A percentile compares a stretch with the other conserved stretches of the same genome.
Conservation (phyloP, 768 basidiomycete species). For the Auriscalpium microsporum region DNA sequence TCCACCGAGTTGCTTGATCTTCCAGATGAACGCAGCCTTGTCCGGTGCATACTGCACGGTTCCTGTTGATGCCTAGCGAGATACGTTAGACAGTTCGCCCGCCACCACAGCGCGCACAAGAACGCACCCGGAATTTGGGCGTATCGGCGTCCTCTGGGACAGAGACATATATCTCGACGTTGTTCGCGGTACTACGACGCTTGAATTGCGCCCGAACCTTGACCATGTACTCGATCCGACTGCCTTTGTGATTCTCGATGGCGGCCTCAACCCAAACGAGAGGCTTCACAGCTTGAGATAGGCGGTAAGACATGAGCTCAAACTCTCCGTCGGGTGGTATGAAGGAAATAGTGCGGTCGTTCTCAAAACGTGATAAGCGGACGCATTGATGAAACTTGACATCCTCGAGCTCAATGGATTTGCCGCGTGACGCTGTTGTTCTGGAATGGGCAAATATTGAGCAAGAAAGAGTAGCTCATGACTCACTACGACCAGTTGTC, state of each 20-base stretch:
- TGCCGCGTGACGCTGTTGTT: constrained; percentile 68
- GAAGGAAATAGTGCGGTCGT: constrained; percentile 97
- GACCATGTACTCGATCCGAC: constrained; percentile 90
- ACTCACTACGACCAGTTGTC: constrained; percentile 80
- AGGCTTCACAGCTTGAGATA: constrained; percentile 93
- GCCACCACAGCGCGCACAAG: neutral
- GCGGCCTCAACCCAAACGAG: constrained; percentile 96
- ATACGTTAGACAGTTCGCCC: neutral
- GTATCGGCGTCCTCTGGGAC: constrained; percentile 98
- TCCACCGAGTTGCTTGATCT: constrained; percentile 96
- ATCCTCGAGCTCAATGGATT: constrained; percentile 99
- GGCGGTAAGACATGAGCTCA: constrained; percentile 96
- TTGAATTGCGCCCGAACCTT: constrained; percentile 98
- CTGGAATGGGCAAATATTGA: too few species aligned
- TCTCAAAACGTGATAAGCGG: constrained; percentile 92
- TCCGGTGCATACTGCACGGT: constrained; percentile 96
- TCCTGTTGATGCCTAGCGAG: constrained; percentile 71
- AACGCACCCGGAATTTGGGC: constrained; percentile 85
- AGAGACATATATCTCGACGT: constrained; percentile 98
- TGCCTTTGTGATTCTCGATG: constrained; percentile 92
- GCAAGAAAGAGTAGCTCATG: constrained; percentile 23
- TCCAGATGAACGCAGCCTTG: constrained; percentile 98
- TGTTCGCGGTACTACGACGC: constrained; percentile 91
- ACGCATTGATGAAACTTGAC: constrained; percentile 99
- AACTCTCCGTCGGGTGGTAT: constrained; percentile 99